These are phyloP conservation scores for Trichoderma atroviride DNA, from an alignment of 2,329 filamentous ascomycete species.

Conservation along the genomic window DNA sequence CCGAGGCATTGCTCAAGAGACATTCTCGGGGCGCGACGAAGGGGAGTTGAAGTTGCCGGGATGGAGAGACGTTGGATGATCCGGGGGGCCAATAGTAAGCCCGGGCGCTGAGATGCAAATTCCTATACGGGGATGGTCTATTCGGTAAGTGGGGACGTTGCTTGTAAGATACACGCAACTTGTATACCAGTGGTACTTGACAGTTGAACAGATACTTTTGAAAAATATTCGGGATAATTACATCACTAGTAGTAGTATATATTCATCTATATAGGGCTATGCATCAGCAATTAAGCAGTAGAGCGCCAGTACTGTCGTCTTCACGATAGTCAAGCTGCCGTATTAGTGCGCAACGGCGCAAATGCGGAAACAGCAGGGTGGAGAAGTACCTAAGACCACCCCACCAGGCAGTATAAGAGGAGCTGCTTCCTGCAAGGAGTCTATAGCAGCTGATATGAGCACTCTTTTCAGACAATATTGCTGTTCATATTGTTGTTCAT, in stretches of 20 bases:
- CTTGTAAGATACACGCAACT: background rate
- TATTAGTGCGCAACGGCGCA: background rate
- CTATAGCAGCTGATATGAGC: background rate
- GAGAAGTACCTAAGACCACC: background rate
- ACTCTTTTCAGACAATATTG: background rate
- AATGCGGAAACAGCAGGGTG: no score
- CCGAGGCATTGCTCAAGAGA: background rate
- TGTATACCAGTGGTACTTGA: background rate
- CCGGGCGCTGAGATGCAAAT: background rate
- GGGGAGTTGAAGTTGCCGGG: constrained; percentile 4
- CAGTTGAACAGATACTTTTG: no score
- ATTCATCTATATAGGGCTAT: background rate
- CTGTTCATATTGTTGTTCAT: no score
- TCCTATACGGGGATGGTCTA: background rate
- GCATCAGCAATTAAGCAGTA: background rate
- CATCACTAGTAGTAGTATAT: background rate
- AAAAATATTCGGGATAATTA: no score
- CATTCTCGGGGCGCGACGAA: background rate
- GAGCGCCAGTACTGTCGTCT: no score
- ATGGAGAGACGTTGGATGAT: background rate
- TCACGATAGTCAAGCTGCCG: background rate
- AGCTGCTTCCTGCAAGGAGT: background rate
- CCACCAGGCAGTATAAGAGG: background rate
- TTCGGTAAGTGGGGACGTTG: background rate
- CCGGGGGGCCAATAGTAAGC: constrained; percentile 1